A percentile compares a stretch with the other conserved stretches of the same genome.
These are phyloP conservation scores for Ceratocystis diversiconidia DNA, from an alignment of 2,329 filamentous ascomycete species.

Conservation along the genomic window DNA sequence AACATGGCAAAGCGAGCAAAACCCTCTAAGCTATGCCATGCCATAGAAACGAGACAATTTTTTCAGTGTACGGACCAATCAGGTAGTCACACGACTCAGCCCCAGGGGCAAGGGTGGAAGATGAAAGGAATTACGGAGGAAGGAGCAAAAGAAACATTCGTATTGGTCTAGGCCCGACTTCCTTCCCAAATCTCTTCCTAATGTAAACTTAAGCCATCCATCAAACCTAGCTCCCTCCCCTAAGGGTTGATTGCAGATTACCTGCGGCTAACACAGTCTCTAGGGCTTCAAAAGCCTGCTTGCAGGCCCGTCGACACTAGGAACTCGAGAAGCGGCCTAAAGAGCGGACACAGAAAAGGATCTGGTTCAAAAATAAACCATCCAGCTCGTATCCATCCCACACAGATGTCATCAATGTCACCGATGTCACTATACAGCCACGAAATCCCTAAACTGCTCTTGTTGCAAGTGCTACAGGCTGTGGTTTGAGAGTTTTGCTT, in stretches of 20 bases:
- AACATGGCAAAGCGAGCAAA: no score
- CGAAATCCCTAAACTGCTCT: no score
- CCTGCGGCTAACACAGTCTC: no score
- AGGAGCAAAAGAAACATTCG: conserved; percentile 4
- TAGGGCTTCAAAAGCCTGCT: no score
- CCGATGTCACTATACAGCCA: not conserved
- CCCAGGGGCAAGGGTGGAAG: conserved; percentile 1
- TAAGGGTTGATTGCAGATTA: no score
- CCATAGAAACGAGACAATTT: conserved; percentile 4
- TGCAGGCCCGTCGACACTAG: no score
- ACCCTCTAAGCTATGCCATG: conserved; percentile 3
- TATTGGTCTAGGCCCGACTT: not conserved
- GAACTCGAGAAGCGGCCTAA: no score
- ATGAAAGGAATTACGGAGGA: conserved; percentile 3
- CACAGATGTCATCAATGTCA: not conserved
- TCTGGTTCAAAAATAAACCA: not conserved
- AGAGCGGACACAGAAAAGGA: not conserved
- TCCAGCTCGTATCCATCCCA: not conserved
- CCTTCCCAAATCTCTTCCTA: no score
- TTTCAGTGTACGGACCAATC: not conserved
- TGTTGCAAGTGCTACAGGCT: no score
- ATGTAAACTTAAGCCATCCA: no score
- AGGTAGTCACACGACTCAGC: not conserved
- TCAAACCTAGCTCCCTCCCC: no score
- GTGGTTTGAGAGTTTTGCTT: no score